Evolutionary conservation across 2,329 filamentous ascomycete species (phyloP).

Genomic region (Fusarium newnesense): DNA sequence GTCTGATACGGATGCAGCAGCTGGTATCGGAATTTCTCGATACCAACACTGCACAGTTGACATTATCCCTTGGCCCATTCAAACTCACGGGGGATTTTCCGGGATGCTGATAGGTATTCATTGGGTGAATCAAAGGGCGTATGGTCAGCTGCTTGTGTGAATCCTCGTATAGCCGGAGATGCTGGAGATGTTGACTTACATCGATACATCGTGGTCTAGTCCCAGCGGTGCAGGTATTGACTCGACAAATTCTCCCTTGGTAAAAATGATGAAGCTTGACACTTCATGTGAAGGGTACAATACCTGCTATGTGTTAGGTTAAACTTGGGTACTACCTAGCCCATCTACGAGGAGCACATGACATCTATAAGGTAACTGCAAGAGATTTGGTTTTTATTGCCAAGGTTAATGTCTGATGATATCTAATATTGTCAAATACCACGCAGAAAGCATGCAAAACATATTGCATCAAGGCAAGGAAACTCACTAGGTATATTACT

Average conservation of each 20-base stretch:
- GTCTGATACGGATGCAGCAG: neutral
- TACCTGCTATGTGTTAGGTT: neutral
- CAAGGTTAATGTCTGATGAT: neutral
- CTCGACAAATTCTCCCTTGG: neutral
- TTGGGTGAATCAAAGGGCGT: neutral
- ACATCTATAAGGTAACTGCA: no score
- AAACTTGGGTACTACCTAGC: neutral
- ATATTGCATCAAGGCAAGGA: neutral
- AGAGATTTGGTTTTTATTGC: neutral
- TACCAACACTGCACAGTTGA: neutral
- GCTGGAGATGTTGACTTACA: slow-evolving; percentile 12
- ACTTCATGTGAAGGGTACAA: neutral
- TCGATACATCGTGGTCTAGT: slow-evolving; percentile 1
- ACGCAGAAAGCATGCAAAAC: neutral
- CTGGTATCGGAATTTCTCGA: slow-evolving; percentile 20
- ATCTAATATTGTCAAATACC: neutral
- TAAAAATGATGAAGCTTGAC: neutral
- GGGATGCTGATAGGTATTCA: neutral
- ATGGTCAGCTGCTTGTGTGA: slow-evolving; percentile 9
- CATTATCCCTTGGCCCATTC: neutral
- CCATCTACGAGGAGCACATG: neutral
- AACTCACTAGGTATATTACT: neutral
- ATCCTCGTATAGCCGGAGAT: neutral
- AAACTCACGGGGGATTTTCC: neutral
- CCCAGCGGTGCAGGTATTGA: neutral